A percentile compares a stretch with the other conserved stretches of the same genome.
Conservation (phyloP, 1,284 basidiomycete genomes). For the Heterobasidion parviporum region DNA sequence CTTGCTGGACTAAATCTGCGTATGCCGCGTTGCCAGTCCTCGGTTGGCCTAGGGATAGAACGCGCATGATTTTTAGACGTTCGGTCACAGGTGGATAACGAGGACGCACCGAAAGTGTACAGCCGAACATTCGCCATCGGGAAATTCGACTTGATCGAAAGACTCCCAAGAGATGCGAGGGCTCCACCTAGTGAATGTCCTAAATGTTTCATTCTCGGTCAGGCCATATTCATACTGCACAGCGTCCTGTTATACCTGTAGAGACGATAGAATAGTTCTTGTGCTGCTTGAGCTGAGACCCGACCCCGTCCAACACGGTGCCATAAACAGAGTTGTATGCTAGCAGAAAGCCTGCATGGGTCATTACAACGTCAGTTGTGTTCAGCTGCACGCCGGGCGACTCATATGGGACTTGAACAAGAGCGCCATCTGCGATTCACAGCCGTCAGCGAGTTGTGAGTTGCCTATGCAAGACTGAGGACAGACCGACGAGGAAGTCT, state of each 20-base stretch:
- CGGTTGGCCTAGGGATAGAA: slow-evolving; percentile 9
- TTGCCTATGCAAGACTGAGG: background rate
- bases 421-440: slow-evolving; percentile 6
- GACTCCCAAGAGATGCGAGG: slow-evolving; percentile 14
- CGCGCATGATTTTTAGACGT: background rate
- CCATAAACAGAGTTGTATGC: slow-evolving; percentile 16
- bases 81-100: background rate
- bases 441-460: background rate
- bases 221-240: background rate
- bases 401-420: slow-evolving; percentile 17
- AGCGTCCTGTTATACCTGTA: slow-evolving; percentile 5
- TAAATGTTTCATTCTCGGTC: background rate
- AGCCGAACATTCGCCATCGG: slow-evolving; percentile 7
- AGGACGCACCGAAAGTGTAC: slow-evolving; percentile 11
- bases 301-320: slow-evolving; percentile 10
- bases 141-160: slow-evolving; percentile 13
- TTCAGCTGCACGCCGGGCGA: slow-evolving; percentile 13
- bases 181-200: slow-evolving; percentile 20
- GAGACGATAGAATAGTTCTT: slow-evolving; percentile 9
- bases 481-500: slow-evolving; percentile 20
- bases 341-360: slow-evolving; percentile 18
- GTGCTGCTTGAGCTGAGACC: slow-evolving; percentile 11
- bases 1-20: slow-evolving; percentile 8
- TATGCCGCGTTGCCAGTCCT: slow-evolving; percentile 10
- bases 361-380: slow-evolving; percentile 1